Base-by-base conservation (phyloP, 2,329 filamentous ascomycete genomes). In the Onygena corvina region DNA sequence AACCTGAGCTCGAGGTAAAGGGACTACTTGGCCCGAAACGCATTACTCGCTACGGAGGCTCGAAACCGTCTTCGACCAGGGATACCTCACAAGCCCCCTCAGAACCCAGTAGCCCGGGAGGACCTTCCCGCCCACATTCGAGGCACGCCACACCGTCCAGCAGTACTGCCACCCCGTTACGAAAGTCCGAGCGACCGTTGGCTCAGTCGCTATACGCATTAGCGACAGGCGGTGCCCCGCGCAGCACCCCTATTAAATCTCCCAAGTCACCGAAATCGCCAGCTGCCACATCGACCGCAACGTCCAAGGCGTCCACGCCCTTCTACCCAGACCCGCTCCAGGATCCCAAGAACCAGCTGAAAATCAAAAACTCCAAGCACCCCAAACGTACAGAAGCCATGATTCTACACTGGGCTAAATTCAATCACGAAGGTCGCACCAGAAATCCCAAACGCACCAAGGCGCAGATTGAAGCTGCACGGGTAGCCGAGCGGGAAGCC, bases 401-500 rank as follows among this genome's bases (percentile, higher is more conserved):
- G 67, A 61, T 70, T 21, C 65, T 69, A 51, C 67, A 70, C 54
- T 70, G 67, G 67, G 64, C 61, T 16, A 64, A 66, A 20, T 70
- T 69, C 58, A 68, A 68, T 48, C 58, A 60, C 9, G 66, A 68
- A 55, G 67, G 67, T 25, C 63, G 66, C n/a, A 66, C 63, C 16
- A 63, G 67, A 29, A 68, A 69, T 47, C 67, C 67, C 25, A 70
- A 70, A 53, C 63, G 67, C 5, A 68, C 67, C 27, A 69, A 69
- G 53, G 66, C 65, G 7, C 65, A 70, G 53, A 69, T 70, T 21
- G 67, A 68, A 57, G 63, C 64, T n/a, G 66, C 66, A 50, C 62
- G 60, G 27, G 59, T 56, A 27, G 49, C 47, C n/a, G 50, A 51
- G 23, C 33, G 49, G 40, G 48, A 46, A n/a, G 45, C 46, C 11